Conservation (phyloP, 306 rosid genomes). For the Luffa aegyptiaca region DNA sequence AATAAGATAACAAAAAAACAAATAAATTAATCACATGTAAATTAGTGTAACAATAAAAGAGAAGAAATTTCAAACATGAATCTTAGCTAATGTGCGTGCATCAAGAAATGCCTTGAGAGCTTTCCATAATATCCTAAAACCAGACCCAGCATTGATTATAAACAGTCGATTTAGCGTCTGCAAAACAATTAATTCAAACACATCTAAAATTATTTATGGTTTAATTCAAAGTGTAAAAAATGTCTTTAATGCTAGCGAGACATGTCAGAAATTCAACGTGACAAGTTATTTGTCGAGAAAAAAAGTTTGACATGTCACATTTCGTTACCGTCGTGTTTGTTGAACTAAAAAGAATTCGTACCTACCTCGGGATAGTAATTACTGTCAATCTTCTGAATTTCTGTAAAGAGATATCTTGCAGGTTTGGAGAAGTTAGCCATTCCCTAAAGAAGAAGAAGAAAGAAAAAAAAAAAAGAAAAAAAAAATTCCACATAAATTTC, state of each 20-base stretch:
- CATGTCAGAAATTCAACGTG: no score
- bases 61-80: slow-evolving; percentile 40
- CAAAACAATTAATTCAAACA: not conserved
- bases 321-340: no score
- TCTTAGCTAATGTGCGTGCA: slow-evolving; percentile 58
- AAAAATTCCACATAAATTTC: not conserved
- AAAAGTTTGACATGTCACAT: no score
- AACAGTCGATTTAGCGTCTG: slow-evolving; percentile 75
- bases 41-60: not conserved
- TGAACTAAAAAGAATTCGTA: no score
- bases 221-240: no score
- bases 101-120: slow-evolving; percentile 64
- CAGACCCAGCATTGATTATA: slow-evolving; percentile 83
- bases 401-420: slow-evolving; percentile 62
- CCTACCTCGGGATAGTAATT: slow-evolving; percentile 80
- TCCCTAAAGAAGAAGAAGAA: no score
- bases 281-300: no score
- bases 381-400: slow-evolving; percentile 86
- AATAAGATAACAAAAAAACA: not conserved
- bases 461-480: no score
- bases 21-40: no score
- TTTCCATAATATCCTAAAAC: slow-evolving; percentile 80
- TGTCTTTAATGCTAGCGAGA: no score
- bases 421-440: slow-evolving; percentile 88
- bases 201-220: not conserved